Conservation (phyloP, 2,329 filamentous ascomycete species). For the Arthrobotrys conoides region DNA sequence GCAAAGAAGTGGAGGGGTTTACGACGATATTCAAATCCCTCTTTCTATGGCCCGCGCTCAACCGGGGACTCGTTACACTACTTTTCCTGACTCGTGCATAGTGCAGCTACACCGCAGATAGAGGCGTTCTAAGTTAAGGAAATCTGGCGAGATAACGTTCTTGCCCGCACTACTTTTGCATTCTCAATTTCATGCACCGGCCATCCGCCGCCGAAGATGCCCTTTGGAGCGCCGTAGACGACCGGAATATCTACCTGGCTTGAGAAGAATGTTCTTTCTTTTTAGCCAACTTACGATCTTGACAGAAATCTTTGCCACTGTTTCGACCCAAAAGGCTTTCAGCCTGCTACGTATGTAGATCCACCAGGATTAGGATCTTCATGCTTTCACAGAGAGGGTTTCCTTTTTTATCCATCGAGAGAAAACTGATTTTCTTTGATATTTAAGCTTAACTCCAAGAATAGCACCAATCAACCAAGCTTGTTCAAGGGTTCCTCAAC, state of each 20-base stretch:
- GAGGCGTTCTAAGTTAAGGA: slow-evolving; percentile 9
- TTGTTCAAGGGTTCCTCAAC: background rate
- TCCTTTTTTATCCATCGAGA: slow-evolving; percentile 15
- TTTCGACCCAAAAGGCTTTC: background rate
- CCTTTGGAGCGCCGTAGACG: slow-evolving; percentile 19
- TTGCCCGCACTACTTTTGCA: background rate
- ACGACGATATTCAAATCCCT: slow-evolving; percentile 16
- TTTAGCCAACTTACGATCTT: background rate
- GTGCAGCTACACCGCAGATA: slow-evolving; percentile 11
- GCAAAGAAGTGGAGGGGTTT: slow-evolving; percentile 25
- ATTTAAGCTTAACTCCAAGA: slow-evolving; percentile 59
- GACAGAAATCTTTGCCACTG: slow-evolving; percentile 22
- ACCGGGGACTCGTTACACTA: slow-evolving; percentile 29
- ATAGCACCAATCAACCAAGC: slow-evolving; percentile 43
- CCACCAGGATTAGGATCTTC: slow-evolving; percentile 6
- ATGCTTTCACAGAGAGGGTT: background rate
- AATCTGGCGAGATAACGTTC: slow-evolving; percentile 16
- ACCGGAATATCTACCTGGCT: slow-evolving; percentile 33
- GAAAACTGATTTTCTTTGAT: slow-evolving; percentile 2
- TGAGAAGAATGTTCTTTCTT: background rate
- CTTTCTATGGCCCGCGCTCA: slow-evolving; percentile 16
- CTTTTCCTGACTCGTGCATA: slow-evolving; percentile 23
- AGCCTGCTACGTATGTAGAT: background rate
- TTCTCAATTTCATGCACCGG: slow-evolving; percentile 20
- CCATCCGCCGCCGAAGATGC: slow-evolving; percentile 24